These are phyloP conservation scores for Inga laurina DNA, from an alignment of 306 rosid species.

Conservation along the genomic window DNA sequence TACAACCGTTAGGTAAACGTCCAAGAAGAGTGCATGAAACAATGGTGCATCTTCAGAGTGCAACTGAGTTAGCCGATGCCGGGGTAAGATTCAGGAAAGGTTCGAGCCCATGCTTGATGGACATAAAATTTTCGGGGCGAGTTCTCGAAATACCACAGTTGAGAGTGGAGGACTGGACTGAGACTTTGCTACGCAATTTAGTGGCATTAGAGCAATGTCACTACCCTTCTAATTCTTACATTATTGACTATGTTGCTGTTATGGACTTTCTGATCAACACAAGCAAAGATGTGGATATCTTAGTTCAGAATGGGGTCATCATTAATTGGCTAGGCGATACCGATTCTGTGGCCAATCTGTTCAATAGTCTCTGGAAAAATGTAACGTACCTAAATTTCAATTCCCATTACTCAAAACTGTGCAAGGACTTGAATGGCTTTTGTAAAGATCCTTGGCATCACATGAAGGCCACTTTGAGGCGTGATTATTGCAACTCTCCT, in stretches of 20 bases:
- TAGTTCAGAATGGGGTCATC: neutral
- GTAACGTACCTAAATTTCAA: neutral
- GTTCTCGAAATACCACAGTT: neutral
- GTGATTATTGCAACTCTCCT: neutral
- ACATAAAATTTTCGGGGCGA: neutral
- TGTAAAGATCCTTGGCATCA: slow-evolving; percentile 14
- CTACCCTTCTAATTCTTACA: neutral
- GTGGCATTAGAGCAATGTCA: slow-evolving; percentile 42
- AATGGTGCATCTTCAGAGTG: neutral
- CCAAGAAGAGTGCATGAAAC: neutral
- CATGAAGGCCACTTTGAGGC: slow-evolving; percentile 19
- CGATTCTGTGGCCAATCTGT: neutral
- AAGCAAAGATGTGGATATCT: slow-evolving; percentile 27
- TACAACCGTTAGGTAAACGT: neutral
- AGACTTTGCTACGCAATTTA: neutral
- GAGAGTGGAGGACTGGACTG: neutral
- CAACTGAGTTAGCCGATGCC: neutral
- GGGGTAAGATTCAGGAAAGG: neutral
- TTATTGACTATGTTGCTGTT: slow-evolving; percentile 30
- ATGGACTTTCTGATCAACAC: slow-evolving; percentile 33
- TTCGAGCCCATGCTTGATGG: neutral
- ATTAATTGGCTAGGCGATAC: neutral
- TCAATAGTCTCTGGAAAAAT: neutral
- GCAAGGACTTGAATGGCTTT: slow-evolving; percentile 20
- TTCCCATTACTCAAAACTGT: neutral